phyloP scores from a whole-genome alignment of 345 rosid species.

The Lepidium didymum region DNA sequence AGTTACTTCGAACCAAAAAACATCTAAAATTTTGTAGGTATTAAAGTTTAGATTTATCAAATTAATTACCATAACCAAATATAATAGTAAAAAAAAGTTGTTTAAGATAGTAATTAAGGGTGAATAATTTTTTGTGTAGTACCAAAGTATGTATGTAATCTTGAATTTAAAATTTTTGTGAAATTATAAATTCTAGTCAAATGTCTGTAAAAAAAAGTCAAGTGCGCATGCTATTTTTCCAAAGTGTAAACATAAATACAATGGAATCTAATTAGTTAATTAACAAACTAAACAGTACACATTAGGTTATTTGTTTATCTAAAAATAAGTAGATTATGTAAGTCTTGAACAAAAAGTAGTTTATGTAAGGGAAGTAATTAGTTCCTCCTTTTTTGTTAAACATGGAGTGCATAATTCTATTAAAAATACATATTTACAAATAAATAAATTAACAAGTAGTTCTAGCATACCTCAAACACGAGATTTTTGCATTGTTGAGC shows the following conservation, averaged over 20 bases:
- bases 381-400: too few relatives aligned
- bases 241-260: not conserved
- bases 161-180: not conserved
- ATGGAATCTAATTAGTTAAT: not conserved
- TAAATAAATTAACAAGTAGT: not conserved
- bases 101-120: not conserved
- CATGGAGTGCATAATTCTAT: too few relatives aligned
- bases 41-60: not conserved
- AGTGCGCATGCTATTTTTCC: not conserved
- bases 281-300: not conserved
- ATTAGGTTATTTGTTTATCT: not conserved
- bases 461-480: slow-evolving; percentile 24
- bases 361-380: not conserved
- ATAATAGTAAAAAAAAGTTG: not conserved
- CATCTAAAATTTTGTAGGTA: not conserved
- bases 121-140: not conserved
- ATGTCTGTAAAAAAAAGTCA: not conserved
- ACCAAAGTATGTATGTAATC: not conserved
- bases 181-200: not conserved
- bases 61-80: not conserved
- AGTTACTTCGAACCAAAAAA: not conserved
- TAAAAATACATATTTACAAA: too few relatives aligned
- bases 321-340: not conserved
- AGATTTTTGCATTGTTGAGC: not conserved
- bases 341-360: not conserved